Evolutionary conservation across 116 monocot species (phyloP).

Genomic region (Cymodocea nodosa): DNA sequence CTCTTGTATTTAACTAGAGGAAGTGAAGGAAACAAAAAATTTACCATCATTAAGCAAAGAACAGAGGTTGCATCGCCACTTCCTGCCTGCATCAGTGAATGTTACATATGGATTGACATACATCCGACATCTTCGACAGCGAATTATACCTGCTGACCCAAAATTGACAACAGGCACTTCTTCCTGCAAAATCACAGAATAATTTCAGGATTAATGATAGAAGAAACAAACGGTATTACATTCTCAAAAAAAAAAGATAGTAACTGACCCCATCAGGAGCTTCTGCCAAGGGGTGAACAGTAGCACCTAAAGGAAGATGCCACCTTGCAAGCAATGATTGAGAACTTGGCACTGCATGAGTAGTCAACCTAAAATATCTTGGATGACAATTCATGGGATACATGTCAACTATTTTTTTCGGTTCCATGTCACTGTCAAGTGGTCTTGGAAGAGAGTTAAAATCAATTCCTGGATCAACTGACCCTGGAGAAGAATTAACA

Average conservation of each 20-base stretch:
- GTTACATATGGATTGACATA: constrained; percentile 92
- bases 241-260: not conserved
- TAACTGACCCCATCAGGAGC: constrained; percentile 67
- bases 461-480: constrained; percentile 75
- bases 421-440: constrained; percentile 43
- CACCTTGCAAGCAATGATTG: constrained; percentile 87
- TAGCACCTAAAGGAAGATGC: constrained; percentile 94
- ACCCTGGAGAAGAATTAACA: constrained; percentile 69
- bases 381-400: constrained; percentile 85
- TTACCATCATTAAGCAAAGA: constrained; percentile 93
- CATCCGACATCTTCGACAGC: constrained; percentile 86
- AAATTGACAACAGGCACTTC: constrained; percentile 94
- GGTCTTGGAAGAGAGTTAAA: constrained; percentile 68
- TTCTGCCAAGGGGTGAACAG: constrained; percentile 91
- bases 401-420: constrained; percentile 33
- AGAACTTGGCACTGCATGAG: constrained; percentile 78
- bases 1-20: not conserved
- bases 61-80: constrained; percentile 98
- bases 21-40: not conserved
- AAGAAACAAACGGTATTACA: not conserved
- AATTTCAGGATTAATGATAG: not conserved
- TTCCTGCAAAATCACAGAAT: constrained; percentile 25
- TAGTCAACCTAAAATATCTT: constrained; percentile 86
- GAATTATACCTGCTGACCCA: constrained; percentile 67
- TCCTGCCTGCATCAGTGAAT: constrained; percentile 89